Evolutionary conservation across 2,329 filamentous ascomycete genomes (phyloP), one percentile per base, ranked within the genome.

Genomic region (Nemania sp.): DNA sequence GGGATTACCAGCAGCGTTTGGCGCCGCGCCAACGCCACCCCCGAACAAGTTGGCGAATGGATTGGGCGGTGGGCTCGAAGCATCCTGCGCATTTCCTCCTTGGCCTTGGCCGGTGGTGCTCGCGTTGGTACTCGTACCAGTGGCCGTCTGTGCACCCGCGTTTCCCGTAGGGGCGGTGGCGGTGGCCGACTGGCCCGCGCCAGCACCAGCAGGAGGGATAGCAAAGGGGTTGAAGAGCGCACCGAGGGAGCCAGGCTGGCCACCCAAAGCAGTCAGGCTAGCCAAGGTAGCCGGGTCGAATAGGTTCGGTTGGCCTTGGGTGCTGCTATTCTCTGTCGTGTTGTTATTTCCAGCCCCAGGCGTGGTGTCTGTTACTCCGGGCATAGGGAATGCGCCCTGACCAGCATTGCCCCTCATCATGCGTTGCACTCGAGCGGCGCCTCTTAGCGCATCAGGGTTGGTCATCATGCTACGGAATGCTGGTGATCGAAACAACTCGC

Each of bases 391-490:
- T 5, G 88, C 83, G 66, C 80, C 83, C 67, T 80, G 84, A 62
- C 81, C 66, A 63, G 77, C 79, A 63, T 85, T 87, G 52, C 86
- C 88, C 59, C 83, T 86, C 82, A 91, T 85, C 82, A 90, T 88
- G 65, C 92, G 87, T 77, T 94, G 92, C 89, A 98, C 91, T 69
- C 93, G 89, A 75, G 93, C 88, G 75, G 94, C 93, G 79, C 92
- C 90, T 66, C 93, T 87, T 72, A 99, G 88, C 74, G 93, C 89
- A 52, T 93, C 89, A 3, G 96, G 96, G 77, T 97, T 94, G 70
- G 93, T 95, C 86, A 99, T 91, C 92, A 98, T 96, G 59, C 92
- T 87, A 75, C 96, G 89, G 82, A 98, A 94, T 71, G 94, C 88
- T 0, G 94, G 94, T 26, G 94, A 96, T 68, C 93, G 90, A 75